Percentiles rank a stretch among this genome's conserved stretches.
phyloP scores from a whole-genome alignment of 1,139 yeast genomes.

The Blastobotrys aristatus region DNA sequence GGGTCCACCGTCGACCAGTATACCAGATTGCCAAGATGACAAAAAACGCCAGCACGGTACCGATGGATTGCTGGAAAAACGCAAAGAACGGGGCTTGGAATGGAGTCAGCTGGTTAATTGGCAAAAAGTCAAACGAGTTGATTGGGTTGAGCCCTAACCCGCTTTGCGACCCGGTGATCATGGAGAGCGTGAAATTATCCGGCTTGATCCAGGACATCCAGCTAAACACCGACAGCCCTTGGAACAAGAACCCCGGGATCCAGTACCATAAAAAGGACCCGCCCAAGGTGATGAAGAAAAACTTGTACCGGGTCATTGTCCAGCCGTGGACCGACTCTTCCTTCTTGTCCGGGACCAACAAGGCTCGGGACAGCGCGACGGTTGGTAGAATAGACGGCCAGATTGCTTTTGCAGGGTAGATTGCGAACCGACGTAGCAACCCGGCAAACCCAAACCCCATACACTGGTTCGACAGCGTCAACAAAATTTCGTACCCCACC shows the following conservation, averaged over 20 bases:
- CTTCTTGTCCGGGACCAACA: conserved; percentile 37
- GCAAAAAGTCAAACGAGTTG: conserved; percentile 50
- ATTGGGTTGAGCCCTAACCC: conserved; percentile 59
- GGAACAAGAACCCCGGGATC: conserved; percentile 53
- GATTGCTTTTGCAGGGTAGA: conserved; percentile 51
- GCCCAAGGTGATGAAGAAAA: conserved; percentile 42
- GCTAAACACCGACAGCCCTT: conserved; percentile 50
- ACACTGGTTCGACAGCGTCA: conserved; percentile 50
- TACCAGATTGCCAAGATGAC: conserved; percentile 45
- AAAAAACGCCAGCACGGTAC: conserved; percentile 41
- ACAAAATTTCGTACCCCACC: conserved; percentile 47
- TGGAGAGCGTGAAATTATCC: conserved; percentile 48
- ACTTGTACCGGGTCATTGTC: conserved; percentile 43
- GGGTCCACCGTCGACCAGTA: conserved; percentile 46
- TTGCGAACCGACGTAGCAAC: conserved; percentile 49
- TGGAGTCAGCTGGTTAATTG: conserved; percentile 30
- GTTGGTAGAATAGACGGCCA: conserved; percentile 57
- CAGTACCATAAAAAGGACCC: conserved; percentile 49
- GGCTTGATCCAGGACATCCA: conserved; percentile 67
- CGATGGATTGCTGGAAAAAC: conserved; percentile 40
- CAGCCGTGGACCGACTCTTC: conserved; percentile 43
- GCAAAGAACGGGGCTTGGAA: conserved; percentile 46
- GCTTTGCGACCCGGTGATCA: conserved; percentile 51
- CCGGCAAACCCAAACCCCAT: conserved; percentile 66
- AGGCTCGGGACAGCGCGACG: conserved; percentile 51